Evolutionary conservation across 805 yeast species (phyloP), one percentile per base, ranked within the genome.

Genomic region (Metschnikowia continentalis): DNA sequence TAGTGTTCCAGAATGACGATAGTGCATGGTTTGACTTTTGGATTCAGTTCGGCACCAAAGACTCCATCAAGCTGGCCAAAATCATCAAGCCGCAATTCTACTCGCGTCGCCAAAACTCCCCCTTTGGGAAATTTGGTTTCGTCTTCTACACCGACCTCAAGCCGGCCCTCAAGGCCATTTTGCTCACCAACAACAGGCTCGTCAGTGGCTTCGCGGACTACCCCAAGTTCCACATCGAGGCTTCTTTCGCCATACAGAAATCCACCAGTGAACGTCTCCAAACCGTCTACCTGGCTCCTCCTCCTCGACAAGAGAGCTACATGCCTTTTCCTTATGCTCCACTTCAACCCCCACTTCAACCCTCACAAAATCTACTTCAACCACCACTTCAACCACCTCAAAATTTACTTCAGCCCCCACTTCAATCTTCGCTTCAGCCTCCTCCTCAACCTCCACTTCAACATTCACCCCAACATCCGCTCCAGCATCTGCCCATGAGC

Each of bases 101-200:
- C 50, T 55, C 62, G 11, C 54, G 49, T 22, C 50, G 46, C 14
- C 41, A 48, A 7, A 56, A 52, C 36, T 53, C 47, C 13, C 35
- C 57, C 3, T 44, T 41, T 14, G 60, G 59, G n/a, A 57, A 50
- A 45, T 54, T 55, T 35, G 94, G 92, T 7, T 87, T 87, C 66
- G 78, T 88, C 15, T 84, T 86, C 54, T 87, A 76, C 61, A 71
- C 77, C 46, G 68, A 73, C 50, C 78, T 80, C 43, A 74, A 73
- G 10, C 79, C 80, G 70, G 90, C 95, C 2, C 72, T 82, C 41
- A 64, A 67, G 20, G 90, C 92, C 37, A 83, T 86, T 36, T 68
- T 76, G 19, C 66, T 72, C 49, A 75, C 85, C 36, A 79, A 82
- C 61, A 81, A 80, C 33, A 65, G 67, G 42, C 56, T 65, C 6